phyloP scores from a whole-genome alignment of 2,329 filamentous ascomycete genomes.

The Lasiodiplodia citricola region DNA sequence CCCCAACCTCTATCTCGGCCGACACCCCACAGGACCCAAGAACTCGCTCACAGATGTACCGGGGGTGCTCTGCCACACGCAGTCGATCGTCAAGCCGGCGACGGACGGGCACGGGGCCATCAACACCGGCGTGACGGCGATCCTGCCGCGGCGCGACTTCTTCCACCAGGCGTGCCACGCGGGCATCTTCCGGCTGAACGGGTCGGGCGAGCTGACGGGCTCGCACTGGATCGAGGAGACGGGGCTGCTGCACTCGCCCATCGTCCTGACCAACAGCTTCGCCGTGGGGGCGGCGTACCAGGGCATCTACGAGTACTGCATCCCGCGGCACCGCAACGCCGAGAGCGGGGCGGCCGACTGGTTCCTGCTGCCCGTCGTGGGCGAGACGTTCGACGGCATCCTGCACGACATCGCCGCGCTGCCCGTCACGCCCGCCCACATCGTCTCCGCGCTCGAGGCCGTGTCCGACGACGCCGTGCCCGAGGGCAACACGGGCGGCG shows the following conservation, averaged over 20 bases:
- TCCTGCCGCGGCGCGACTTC: constrained; percentile 50
- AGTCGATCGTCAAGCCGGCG: constrained; percentile 41
- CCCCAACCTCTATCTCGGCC: constrained; percentile 43
- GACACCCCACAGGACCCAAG: constrained; percentile 45
- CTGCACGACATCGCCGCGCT: constrained; percentile 64
- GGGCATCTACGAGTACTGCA: constrained; percentile 63
- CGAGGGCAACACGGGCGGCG: constrained; percentile 69
- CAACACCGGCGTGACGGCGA: constrained; percentile 52
- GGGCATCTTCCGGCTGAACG: constrained; percentile 65
- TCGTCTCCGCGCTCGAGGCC: constrained; percentile 59
- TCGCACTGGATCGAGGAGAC: constrained; percentile 67
- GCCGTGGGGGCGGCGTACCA: constrained; percentile 64
- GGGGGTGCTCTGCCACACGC: constrained; percentile 49
- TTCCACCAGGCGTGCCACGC: constrained; percentile 50
- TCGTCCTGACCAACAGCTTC: constrained; percentile 65
- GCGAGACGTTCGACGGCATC: constrained; percentile 68
- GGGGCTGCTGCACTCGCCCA: constrained; percentile 63
- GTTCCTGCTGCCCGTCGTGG: constrained; percentile 63
- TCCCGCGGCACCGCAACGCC: constrained; percentile 50
- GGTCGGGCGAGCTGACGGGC: constrained; percentile 67
- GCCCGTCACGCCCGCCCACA: constrained; percentile 59
- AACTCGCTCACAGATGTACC: constrained; percentile 53
- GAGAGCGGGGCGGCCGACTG: constrained; percentile 53
- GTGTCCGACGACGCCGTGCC: constrained; percentile 58
- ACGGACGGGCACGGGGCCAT: constrained; percentile 38